Conservation (phyloP, 106 monocot species). For the Ottelia alismoides region DNA sequence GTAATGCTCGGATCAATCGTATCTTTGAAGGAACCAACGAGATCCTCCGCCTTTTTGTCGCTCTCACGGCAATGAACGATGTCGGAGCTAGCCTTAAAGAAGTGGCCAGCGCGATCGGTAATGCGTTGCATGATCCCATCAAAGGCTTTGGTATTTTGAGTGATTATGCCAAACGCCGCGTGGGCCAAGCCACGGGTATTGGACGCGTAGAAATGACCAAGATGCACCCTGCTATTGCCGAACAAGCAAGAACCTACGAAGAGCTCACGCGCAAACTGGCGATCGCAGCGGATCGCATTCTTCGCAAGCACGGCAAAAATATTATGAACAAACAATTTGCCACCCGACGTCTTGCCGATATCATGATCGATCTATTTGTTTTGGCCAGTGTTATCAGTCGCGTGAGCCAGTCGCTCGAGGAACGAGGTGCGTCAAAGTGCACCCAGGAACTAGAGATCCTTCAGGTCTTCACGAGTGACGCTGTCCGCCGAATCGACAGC, state of each 20-base stretch:
- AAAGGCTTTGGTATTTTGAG: neutral
- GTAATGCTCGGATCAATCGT: neutral
- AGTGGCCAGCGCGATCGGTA: neutral
- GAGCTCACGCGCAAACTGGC: neutral
- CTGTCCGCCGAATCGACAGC: too few relatives aligned
- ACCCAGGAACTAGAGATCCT: too few relatives aligned
- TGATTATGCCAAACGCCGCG: neutral
- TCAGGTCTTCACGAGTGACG: too few relatives aligned
- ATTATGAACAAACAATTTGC: neutral
- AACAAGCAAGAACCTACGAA: neutral
- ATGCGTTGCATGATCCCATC: neutral
- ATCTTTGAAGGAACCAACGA: neutral
- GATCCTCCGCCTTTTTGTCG: neutral
- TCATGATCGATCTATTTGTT: neutral
- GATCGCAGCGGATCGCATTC: neutral
- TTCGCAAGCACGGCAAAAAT: neutral
- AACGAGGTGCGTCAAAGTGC: too few relatives aligned
- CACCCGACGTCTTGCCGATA: neutral
- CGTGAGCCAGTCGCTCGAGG: too few relatives aligned
- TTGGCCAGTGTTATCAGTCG: neutral
- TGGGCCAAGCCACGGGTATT: neutral
- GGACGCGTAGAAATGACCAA: neutral
- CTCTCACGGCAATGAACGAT: neutral
- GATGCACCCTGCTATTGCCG: neutral
- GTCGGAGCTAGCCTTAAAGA: neutral